Conservation (phyloP, 805 yeast species). For the Saturnispora halmiae region DNA sequence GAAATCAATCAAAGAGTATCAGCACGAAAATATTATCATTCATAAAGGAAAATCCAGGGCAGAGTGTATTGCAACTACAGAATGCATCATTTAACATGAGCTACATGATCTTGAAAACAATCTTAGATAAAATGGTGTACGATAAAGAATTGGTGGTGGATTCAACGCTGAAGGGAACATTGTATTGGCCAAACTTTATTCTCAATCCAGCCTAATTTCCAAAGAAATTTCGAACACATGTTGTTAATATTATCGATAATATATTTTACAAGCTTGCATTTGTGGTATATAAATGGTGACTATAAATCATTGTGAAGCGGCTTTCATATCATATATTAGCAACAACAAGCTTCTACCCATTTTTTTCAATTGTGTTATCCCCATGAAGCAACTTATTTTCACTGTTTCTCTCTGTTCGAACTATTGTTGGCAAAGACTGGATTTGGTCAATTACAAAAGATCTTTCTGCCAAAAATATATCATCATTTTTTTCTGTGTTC, state of each 20-base stretch:
- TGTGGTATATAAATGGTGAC: not conserved
- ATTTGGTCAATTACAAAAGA: slow-evolving; percentile 72
- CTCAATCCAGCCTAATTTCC: no score
- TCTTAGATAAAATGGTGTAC: slow-evolving; percentile 19
- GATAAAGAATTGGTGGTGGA: slow-evolving; percentile 25
- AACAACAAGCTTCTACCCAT: not conserved
- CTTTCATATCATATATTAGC: not conserved
- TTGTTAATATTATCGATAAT: no score
- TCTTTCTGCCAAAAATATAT: slow-evolving; percentile 65
- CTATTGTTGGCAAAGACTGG: slow-evolving; percentile 58
- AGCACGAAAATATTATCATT: slow-evolving; percentile 18
- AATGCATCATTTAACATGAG: slow-evolving; percentile 21
- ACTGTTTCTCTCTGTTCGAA: slow-evolving; percentile 11
- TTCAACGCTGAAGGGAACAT: slow-evolving; percentile 23
- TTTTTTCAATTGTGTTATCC: not conserved
- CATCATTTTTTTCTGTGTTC: slow-evolving; percentile 46
- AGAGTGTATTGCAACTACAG: slow-evolving; percentile 25
- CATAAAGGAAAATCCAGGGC: slow-evolving; percentile 19
- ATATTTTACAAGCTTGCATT: not conserved
- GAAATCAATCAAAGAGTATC: slow-evolving; percentile 19
- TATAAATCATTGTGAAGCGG: not conserved
- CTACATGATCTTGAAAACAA: slow-evolving; percentile 24
- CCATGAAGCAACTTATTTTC: slow-evolving; percentile 6
- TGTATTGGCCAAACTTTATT: slow-evolving; percentile 26
- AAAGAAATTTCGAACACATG: no score